Evolutionary conservation across 2,329 filamentous ascomycete genomes (phyloP).

Genomic region (Penicillium sp.): DNA sequence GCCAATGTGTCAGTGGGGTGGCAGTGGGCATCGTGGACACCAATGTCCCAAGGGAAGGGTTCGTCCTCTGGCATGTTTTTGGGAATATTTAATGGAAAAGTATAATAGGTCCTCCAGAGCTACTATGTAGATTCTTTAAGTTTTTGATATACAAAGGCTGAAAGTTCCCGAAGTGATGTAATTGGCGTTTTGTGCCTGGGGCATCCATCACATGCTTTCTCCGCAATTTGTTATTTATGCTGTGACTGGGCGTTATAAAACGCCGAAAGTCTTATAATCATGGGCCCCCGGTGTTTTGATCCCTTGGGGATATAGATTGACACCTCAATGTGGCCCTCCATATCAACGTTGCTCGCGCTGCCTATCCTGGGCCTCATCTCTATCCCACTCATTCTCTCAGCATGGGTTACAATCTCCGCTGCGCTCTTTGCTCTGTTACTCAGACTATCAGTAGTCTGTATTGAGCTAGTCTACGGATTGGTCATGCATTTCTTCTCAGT

Average conservation of each 20-base stretch:
- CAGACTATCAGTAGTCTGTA: conserved; percentile 61
- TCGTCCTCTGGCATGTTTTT: neutral
- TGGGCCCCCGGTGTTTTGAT: neutral
- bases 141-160: neutral
- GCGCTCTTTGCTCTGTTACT: conserved; percentile 63
- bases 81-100: neutral
- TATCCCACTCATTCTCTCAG: conserved; percentile 63
- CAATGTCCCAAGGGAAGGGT: conserved; percentile 61
- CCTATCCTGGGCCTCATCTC: conserved; percentile 64
- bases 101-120: neutral
- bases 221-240: conserved; percentile 4
- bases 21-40: conserved; percentile 65
- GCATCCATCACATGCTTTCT: conserved; percentile 13
- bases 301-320: neutral
- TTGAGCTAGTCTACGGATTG: conserved; percentile 61
- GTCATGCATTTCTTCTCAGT: conserved; percentile 56
- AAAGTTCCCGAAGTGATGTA: conserved; percentile 6
- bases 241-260: neutral
- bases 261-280: neutral
- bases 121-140: neutral
- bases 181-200: conserved; percentile 14
- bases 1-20: conserved; percentile 66
- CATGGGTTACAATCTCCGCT: conserved; percentile 62
- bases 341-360: conserved; percentile 51
- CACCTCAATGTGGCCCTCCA: conserved; percentile 31